These are phyloP conservation scores for Epithele typhae DNA, from an alignment of 768 basidiomycete species.

Conservation along the genomic window DNA sequence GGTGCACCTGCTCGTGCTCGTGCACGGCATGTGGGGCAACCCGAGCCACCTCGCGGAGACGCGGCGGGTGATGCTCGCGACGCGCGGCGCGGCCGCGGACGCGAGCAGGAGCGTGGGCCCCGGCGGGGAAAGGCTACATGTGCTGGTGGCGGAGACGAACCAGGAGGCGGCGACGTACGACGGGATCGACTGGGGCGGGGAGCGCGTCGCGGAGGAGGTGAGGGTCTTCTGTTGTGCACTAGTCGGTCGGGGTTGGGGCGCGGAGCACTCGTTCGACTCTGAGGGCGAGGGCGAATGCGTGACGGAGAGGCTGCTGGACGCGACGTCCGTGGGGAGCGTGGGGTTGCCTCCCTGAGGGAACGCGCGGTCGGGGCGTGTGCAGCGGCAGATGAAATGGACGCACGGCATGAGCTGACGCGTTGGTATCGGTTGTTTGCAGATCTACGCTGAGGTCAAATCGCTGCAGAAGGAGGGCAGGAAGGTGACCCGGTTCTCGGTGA, in stretches of 20 bases:
- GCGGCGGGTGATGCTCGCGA: slow-evolving; percentile 48
- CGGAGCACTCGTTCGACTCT: too few species aligned
- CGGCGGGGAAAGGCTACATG: slow-evolving; percentile 45
- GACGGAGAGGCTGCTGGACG: too few species aligned
- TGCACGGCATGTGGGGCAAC: slow-evolving; percentile 80
- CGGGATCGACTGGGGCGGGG: slow-evolving; percentile 81
- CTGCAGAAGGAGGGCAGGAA: slow-evolving; percentile 48
- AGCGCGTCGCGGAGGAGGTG: slow-evolving; percentile 78
- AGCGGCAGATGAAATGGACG: too few species aligned
- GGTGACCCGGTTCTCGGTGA: slow-evolving; percentile 68
- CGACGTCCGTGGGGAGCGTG: too few species aligned
- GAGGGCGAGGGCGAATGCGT: too few species aligned
- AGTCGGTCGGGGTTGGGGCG: not conserved
- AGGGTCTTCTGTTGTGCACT: slow-evolving; percentile 6
- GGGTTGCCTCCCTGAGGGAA: too few species aligned
- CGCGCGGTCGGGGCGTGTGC: too few species aligned
- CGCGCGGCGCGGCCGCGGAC: slow-evolving; percentile 22
- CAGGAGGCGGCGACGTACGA: slow-evolving; percentile 69
- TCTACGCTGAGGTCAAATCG: slow-evolving; percentile 49
- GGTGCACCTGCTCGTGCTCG: slow-evolving; percentile 42
- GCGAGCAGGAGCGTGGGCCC: slow-evolving; percentile 15
- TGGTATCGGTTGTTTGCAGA: slow-evolving; percentile 33
- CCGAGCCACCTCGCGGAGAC: slow-evolving; percentile 60
- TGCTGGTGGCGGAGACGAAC: slow-evolving; percentile 66
- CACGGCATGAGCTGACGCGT: not conserved